These are phyloP conservation scores for Termitomyces sp. DNA, from an alignment of 768 basidiomycete genomes.

Conservation along the genomic window DNA sequence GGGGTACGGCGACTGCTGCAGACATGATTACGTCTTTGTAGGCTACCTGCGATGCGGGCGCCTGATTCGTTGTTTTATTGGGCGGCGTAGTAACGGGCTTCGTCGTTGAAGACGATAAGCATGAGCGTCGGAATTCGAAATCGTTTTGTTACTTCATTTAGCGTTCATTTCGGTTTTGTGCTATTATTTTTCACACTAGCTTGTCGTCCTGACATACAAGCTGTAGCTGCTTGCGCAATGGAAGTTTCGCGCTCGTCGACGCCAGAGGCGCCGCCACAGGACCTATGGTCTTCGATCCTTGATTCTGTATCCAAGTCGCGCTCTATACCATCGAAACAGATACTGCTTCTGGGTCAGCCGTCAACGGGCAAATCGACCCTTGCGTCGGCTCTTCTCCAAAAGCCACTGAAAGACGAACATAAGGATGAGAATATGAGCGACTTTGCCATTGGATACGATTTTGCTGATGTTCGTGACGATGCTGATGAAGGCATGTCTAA, in stretches of 20 bases:
- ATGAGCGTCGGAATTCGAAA: slow-evolving; percentile 17
- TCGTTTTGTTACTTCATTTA: neutral
- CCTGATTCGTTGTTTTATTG: neutral
- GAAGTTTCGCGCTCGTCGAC: slow-evolving; percentile 56
- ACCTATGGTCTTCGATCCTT: slow-evolving; percentile 91
- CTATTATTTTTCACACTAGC: neutral
- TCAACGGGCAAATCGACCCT: slow-evolving; percentile 76
- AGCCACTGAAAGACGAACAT: slow-evolving; percentile 48
- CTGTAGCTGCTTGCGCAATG: slow-evolving; percentile 21
- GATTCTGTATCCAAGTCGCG: slow-evolving; percentile 80
- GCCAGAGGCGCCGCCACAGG: slow-evolving; percentile 69
- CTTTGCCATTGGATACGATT: slow-evolving; percentile 90
- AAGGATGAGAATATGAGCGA: slow-evolving; percentile 61
- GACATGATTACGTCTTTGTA: slow-evolving; percentile 30
- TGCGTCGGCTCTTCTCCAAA: slow-evolving; percentile 67
- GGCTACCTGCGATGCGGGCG: neutral
- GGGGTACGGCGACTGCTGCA: slow-evolving; percentile 43
- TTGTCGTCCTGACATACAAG: neutral
- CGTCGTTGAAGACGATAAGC: slow-evolving; percentile 6
- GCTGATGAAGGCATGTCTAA: slow-evolving; percentile 79
- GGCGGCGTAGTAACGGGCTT: neutral
- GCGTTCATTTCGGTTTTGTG: neutral
- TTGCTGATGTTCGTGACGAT: slow-evolving; percentile 86
- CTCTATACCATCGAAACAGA: slow-evolving; percentile 81
- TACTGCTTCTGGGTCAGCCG: slow-evolving; percentile 79